Evolutionary conservation across 2,329 filamentous ascomycete genomes (phyloP), one percentile per base, ranked within the genome.

Genomic region (Fusarium sp.): DNA sequence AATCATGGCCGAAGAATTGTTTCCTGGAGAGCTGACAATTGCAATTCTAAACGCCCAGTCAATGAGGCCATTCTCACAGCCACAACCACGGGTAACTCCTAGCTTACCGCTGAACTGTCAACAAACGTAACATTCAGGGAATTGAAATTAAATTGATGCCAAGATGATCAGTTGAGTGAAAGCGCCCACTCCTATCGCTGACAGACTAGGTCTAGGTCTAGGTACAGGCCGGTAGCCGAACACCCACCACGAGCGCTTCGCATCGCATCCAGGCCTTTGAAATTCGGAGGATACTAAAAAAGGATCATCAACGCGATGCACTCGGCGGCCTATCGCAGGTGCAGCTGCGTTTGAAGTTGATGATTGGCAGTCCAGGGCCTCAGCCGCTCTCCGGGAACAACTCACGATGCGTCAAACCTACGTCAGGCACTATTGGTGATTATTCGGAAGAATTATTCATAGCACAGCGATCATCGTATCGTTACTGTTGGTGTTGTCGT

Each of bases 311-410:
- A 43, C 28, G 21, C 58, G 61, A 70, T 55, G 37, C 43, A 38
- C 52, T 47, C 11, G 49, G 29, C 37, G 66, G 28, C 35, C 41
- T 39, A 44, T 56, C 37, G 41, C 23, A 38, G 50, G 28, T 41
- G 37, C 57, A 62, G 55, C 24, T 37, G 50, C 10, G 26, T 58
- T 38, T 39, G 20, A 13, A 18, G 29, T 39, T 58, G 24, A 41
- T 69, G 66, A 62, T 66, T 69, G 66, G 66, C 20, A 54, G 44
- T 35, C 35, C 33, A 21, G 23, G 46, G 29, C 39, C 29, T 69
- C 67, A 60, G 63, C 67, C 57, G 67, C 49, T 68, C 50, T 54
- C 63, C 46, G 56, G 54, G 60, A 69, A 70, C 67, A 56, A 68
- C 42, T 63, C 62, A 70, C 57, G 31, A 41, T 58, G 67, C 67